These are phyloP conservation scores for Lactarius quietus DNA, from an alignment of 768 basidiomycete species.

Conservation along the genomic window DNA sequence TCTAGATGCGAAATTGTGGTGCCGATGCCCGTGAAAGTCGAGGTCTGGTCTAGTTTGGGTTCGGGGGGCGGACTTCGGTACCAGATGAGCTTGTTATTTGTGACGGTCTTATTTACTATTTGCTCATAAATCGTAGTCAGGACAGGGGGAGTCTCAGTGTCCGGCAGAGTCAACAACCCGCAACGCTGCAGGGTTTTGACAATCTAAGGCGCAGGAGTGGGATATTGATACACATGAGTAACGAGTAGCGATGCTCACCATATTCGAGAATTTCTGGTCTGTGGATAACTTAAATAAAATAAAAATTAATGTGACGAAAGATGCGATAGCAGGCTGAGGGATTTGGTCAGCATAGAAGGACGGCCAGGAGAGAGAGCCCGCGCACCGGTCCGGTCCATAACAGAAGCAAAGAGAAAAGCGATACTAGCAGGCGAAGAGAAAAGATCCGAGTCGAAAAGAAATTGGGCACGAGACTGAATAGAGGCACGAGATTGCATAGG, in stretches of 20 bases:
- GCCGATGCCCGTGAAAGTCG: not conserved
- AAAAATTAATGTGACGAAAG: not conserved
- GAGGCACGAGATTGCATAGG: not conserved
- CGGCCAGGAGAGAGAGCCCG: not conserved
- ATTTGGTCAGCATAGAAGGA: not conserved
- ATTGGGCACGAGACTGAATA: not conserved
- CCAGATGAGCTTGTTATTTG: not conserved
- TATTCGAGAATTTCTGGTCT: not conserved
- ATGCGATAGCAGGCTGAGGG: not conserved
- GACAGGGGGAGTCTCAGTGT: slow-evolving; percentile 6
- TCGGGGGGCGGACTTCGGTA: not conserved
- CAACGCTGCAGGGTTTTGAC: not conserved
- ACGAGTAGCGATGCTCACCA: slow-evolving; percentile 1
- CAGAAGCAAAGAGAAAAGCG: not conserved
- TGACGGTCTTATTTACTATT: not conserved
- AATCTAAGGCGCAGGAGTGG: not conserved
- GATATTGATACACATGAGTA: not conserved
- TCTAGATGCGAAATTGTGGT: not conserved
- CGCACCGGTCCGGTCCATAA: slow-evolving; percentile 16
- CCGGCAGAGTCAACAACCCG: not conserved
- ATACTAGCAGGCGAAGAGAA: not conserved
- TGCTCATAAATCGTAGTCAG: slow-evolving; percentile 13
- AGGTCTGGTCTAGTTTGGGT: not conserved
- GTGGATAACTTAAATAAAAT: not conserved
- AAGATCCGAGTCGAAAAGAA: not conserved